These are phyloP conservation scores for Rubus idaeus DNA, from an alignment of 306 rosid species.

Conservation along the genomic window DNA sequence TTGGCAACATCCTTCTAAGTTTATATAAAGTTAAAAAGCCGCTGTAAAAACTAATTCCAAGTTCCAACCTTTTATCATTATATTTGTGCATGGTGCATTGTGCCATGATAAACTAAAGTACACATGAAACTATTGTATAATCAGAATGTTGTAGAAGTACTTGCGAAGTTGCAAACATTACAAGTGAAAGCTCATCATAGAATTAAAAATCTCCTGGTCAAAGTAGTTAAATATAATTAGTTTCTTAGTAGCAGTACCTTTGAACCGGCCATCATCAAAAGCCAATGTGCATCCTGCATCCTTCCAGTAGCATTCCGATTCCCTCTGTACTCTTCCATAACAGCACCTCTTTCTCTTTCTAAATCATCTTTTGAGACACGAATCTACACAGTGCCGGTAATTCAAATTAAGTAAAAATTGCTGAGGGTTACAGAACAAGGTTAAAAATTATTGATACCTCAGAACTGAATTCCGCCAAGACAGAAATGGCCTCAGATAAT, in stretches of 20 bases:
- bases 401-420: conserved; percentile 7
- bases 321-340: conserved; percentile 89
- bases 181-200: neutral
- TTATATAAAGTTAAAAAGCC: neutral
- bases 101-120: neutral
- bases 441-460: conserved; percentile 49
- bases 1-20: neutral
- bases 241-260: conserved; percentile 47
- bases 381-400: conserved; percentile 45
- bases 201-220: neutral
- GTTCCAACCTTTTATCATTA: neutral
- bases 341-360: conserved; percentile 93
- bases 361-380: conserved; percentile 85
- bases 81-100: neutral
- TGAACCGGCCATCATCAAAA: conserved; percentile 85
- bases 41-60: neutral
- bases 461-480: conserved; percentile 90
- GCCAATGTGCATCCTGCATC: conserved; percentile 95
- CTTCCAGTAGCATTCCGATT: conserved; percentile 92
- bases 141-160: neutral
- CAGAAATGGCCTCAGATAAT: conserved; percentile 75
- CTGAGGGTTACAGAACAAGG: conserved; percentile 3
- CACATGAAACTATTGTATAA: neutral
- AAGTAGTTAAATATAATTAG: neutral
- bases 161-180: neutral